phyloP scores from a whole-genome alignment of 495 filamentous ascomycete genomes.

The Clohesyomyces aquaticus region DNA sequence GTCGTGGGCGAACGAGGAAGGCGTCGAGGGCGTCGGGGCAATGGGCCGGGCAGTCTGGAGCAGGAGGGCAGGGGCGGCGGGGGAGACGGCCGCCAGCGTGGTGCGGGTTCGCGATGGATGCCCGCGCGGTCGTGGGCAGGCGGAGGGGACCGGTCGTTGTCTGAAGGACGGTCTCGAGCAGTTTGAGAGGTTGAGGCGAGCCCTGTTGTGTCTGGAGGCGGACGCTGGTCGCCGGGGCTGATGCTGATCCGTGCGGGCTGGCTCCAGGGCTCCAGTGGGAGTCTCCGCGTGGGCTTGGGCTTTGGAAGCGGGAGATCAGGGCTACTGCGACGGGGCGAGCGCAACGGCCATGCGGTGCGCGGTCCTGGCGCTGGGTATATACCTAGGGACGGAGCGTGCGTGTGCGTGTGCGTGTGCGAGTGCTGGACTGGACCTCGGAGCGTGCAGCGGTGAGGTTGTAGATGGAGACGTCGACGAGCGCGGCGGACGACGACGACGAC shows the following conservation, averaged over 20 bases:
- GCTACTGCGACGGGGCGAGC: background rate
- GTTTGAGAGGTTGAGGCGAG: conserved; percentile 2
- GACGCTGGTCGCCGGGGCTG: background rate
- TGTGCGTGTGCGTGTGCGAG: background rate
- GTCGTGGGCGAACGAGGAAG: background rate
- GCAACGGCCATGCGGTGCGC: conserved; percentile 1
- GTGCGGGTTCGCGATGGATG: background rate
- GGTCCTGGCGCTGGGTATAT: too few species aligned
- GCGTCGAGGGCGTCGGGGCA: background rate
- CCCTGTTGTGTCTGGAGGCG: background rate
- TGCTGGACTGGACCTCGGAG: too few species aligned
- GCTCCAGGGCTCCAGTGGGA: too few species aligned
- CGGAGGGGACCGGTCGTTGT: background rate
- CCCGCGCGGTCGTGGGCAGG: background rate
- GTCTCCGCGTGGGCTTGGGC: too few species aligned
- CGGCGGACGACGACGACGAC: background rate
- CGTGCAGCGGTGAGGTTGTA: background rate
- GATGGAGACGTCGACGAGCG: background rate
- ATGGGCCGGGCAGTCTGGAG: conserved; percentile 1
- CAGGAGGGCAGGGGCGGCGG: background rate
- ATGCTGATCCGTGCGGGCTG: background rate
- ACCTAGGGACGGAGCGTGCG: background rate
- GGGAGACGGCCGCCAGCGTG: conserved; percentile 1
- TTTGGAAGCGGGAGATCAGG: conserved; percentile 6
- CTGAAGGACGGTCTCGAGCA: too few species aligned